Conservation (phyloP, 768 basidiomycete species). For the Pisolithus sp. region DNA sequence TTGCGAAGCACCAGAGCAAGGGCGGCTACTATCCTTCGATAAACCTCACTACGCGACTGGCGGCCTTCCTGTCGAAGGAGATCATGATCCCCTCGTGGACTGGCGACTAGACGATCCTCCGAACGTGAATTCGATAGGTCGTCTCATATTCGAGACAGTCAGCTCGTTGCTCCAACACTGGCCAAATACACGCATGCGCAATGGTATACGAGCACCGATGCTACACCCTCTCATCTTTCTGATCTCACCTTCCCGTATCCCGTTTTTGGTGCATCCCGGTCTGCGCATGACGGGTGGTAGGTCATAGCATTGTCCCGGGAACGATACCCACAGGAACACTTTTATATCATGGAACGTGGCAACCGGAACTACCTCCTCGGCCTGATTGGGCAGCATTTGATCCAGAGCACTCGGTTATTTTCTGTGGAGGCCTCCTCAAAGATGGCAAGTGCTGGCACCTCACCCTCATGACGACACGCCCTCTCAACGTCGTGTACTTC, state of each 20-base stretch:
- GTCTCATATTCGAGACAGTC: slow-evolving; percentile 29
- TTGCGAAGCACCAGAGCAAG: too few relatives aligned
- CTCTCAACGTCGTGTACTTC: slow-evolving; percentile 29
- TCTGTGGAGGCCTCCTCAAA: slow-evolving; percentile 22
- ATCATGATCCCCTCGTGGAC: background rate
- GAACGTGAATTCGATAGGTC: slow-evolving; percentile 22
- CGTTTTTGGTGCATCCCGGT: background rate
- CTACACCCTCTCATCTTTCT: background rate
- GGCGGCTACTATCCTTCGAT: too few relatives aligned
- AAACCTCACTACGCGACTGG: too few relatives aligned
- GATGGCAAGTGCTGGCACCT: slow-evolving; percentile 23
- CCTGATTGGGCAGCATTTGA: slow-evolving; percentile 32
- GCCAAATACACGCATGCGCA: slow-evolving; percentile 40
- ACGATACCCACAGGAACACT: slow-evolving; percentile 25
- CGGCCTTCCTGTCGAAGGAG: too few relatives aligned
- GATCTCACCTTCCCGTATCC: background rate
- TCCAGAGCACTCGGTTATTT: slow-evolving; percentile 33
- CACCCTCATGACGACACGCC: slow-evolving; percentile 22
- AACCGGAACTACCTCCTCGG: slow-evolving; percentile 16
- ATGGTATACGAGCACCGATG: too few relatives aligned
- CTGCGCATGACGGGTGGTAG: slow-evolving; percentile 4
- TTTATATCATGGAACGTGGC: slow-evolving; percentile 27
- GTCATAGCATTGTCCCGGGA: slow-evolving; percentile 29
- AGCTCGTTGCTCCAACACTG: slow-evolving; percentile 35
- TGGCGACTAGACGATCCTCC: slow-evolving; percentile 24